Base-by-base conservation (phyloP, 108 stramenopile genomes). In the Conticribra weissflogii region DNA sequence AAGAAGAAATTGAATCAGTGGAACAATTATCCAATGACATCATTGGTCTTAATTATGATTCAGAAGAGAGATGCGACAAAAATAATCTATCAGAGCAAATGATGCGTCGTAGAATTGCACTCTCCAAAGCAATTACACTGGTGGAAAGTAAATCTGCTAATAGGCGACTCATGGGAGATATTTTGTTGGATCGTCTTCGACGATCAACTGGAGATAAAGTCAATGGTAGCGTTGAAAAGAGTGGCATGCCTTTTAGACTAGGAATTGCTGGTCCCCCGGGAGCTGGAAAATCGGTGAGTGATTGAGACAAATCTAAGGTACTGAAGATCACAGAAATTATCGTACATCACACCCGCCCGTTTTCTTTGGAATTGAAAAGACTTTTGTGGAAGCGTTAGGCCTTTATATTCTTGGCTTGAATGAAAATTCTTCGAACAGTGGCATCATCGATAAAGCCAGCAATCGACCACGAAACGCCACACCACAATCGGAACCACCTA, bases 221-320 rank as follows among this genome's bases (percentile, higher is more conserved):
- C n/a, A n/a, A n/a, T n/a, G n/a, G n/a, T n/a, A n/a, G n/a, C n/a
- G n/a, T n/a, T n/a, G n/a, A n/a, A n/a, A n/a, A n/a, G n/a, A n/a
- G n/a, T n/a, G n/a, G n/a, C n/a, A n/a, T n/a, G n/a, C n/a, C 85
- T 2, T 90, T 95, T 78, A 86, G 93, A 15, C 65, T 95, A 48
- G 94, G 94, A 0, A 72, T 95, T 48, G 89, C 91, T 14, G 94
- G 94, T 1, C 86, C 91, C 2, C 94, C 94, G 3, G 86, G 86
- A 12, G 83, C 72, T 5, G 79, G 75, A 49, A 83, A 80, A 34
- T 56, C 54, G 22, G n/a, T n/a, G n/a, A n/a, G n/a, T n/a, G n/a
- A n/a, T n/a, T n/a, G n/a, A n/a, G n/a, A n/a, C n/a, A n/a, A n/a
- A n/a, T n/a, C n/a, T n/a, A n/a, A n/a, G n/a, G n/a, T n/a, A n/a